Evolutionary conservation across 768 basidiomycete species (phyloP), one percentile per base, ranked within the genome.

Genomic region (Dioszegia aurantiaca): DNA sequence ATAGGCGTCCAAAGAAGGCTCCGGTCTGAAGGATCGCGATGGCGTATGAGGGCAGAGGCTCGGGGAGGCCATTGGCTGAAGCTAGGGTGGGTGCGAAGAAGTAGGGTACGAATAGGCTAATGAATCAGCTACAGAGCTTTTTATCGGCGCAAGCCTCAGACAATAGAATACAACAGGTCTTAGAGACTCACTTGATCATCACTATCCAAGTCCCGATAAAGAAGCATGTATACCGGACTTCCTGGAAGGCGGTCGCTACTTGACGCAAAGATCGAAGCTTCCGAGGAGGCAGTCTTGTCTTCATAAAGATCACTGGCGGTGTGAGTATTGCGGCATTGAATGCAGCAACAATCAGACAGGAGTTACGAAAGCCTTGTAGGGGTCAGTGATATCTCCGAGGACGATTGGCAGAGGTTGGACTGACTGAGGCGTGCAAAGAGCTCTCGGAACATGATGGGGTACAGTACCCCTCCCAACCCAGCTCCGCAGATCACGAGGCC

Each of bases 401-500:
- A 36, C n/a, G 23, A 11, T 33, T 14, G 19, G 14, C 31, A 33
- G 37, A 9, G 8, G 19, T 4, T 8, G 12, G 10, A 67, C 69
- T 58, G 33, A 71, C 69, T 52, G 24, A 68, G 45, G 26, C 63
- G 49, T 14, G 61, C 62, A 33, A 75, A 67, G 0, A 75, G 58
- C 31, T 59, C 55, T 23, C 61, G 58, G n/a, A 75, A 57, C 23
- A 64, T 61, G 58, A 75, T 75, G 5, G 74, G 74, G 51, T 73
- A 69, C 54, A 73, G 61, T 17, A 75, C 69, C 10, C 74, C 74
- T 6, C 66, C 72, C 12, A 73, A 36, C 12, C 74, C 74, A 24
- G 60, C 64, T 4, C 74, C 74, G 53, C 69, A 68, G 4, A 73
- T 65, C 11, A 72, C 70, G 49, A 75, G 62, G 1, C 74, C 74